These are phyloP conservation scores for Penicillium sp. DNA, from an alignment of 2,329 filamentous ascomycete species.

Conservation along the genomic window DNA sequence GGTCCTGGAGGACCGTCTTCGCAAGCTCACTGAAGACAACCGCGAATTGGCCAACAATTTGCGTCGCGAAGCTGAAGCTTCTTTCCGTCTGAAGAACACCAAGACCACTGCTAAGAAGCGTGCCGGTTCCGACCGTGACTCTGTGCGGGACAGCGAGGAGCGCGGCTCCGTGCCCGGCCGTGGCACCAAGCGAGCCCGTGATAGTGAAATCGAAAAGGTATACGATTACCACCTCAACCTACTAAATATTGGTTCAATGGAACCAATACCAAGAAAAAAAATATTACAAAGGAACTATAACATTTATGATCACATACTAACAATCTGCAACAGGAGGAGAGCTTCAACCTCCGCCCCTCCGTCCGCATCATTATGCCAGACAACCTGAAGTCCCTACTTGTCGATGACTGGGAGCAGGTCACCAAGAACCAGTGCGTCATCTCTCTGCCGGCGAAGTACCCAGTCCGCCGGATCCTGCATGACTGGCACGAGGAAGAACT, in stretches of 20 bases:
- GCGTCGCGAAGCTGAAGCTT: constrained; percentile 41
- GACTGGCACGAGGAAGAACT: constrained; percentile 74
- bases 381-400: constrained; percentile 82
- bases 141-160: constrained; percentile 46
- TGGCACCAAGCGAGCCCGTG: constrained; percentile 43
- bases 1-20: constrained; percentile 88
- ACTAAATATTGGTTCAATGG: background rate
- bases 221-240: constrained; percentile 1
- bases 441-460: constrained; percentile 71
- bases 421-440: constrained; percentile 93
- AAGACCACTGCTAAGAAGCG: constrained; percentile 40
- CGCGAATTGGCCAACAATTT: constrained; percentile 70
- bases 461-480: constrained; percentile 74
- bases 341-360: constrained; percentile 77
- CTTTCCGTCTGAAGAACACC: constrained; percentile 30
- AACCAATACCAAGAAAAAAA: background rate
- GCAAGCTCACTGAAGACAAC: constrained; percentile 94
- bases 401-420: constrained; percentile 98
- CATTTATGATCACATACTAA: background rate
- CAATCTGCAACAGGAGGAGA: constrained; percentile 67
- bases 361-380: constrained; percentile 86
- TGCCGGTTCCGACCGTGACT: constrained; percentile 41
- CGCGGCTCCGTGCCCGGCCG: constrained; percentile 43
- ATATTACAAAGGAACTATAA: background rate
- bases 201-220: constrained; percentile 50